Base-by-base conservation (phyloP, 306 rosid genomes). In the Arachis stenosperma region DNA sequence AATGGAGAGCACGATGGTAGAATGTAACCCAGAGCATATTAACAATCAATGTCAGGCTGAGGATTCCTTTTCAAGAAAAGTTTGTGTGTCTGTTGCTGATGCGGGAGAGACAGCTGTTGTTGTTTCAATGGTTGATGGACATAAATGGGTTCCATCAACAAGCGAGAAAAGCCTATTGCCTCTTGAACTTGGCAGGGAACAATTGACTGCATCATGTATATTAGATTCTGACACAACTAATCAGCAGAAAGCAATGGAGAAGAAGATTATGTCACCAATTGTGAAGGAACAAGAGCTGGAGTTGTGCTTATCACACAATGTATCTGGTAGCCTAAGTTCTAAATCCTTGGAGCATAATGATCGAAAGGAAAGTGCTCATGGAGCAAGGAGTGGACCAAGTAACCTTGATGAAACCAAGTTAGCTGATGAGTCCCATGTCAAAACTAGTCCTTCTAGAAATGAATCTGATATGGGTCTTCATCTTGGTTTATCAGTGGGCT, bases 91-190 rank as follows among this genome's bases (percentile, higher is more conserved):
- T 67, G 92, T 90, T 77, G 96, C 92, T 73, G 99, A 94, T 88
- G 58, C 87, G 39, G 99, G 97, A 73, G 97, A 94, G 81, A 94
- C 95, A 14, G 96, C 97, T 79, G 78, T 94, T 77, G 97, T 94
- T 77, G 92, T 94, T 79, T 94, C 97, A 3, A 80, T 89, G 90
- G 87, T 89, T 76, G 97, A 81, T 66, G 81, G 75, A 71, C 80
- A 71, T 55, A 83, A 84, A 58, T 59, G 74, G 81, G 62, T 72
- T 60, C 84, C 72, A 63, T 78, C 74, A 77, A 79, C 84, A 84
- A 74, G 70, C 55, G 84, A 80, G 66, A 81, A 81, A 67, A 55
- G 41, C 59, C 65, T 56, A 39, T 75, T 89, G 72, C 73, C 79
- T 54, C 55, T 69, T 77, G 81, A 83, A 85, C 82, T 79, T 84